Conservation (phyloP, 2,329 filamentous ascomycete genomes). For the Alternaria triticina region DNA sequence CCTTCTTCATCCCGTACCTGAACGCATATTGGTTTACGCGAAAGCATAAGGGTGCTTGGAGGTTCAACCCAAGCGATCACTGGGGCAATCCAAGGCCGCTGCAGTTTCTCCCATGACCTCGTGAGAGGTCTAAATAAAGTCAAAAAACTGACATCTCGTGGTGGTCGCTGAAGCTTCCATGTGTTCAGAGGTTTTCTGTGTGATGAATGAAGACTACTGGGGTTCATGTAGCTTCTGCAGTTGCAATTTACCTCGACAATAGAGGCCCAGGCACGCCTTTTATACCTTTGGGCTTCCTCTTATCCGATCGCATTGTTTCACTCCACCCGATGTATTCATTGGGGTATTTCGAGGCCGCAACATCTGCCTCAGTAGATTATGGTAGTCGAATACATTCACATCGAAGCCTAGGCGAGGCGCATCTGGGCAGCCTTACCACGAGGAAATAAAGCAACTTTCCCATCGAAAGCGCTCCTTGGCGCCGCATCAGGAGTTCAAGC, state of each 20-base stretch:
- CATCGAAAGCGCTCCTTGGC: not conserved
- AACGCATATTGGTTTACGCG: constrained; percentile 43
- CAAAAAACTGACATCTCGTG: not conserved
- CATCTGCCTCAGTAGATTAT: constrained; percentile 1
- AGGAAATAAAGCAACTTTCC: not conserved
- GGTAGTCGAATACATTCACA: not conserved
- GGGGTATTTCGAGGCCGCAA: constrained; percentile 34
- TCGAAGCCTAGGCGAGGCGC: not conserved
- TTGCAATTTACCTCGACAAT: not conserved
- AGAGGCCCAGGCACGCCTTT: not conserved
- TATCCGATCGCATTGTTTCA: not conserved
- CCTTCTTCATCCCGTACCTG: constrained; percentile 44
- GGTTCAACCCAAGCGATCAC: constrained; percentile 45
- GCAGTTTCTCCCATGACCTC: constrained; percentile 2
- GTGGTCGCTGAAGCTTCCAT: not conserved
- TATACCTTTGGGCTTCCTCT: not conserved
- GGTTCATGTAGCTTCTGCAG: not conserved
- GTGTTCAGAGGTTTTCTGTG: not conserved
- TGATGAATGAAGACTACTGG: not conserved
- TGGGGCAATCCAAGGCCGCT: constrained; percentile 38
- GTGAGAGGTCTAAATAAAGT: not conserved
- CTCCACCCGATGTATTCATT: constrained; percentile 12
- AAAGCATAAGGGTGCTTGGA: constrained; percentile 39
- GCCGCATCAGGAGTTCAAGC: not conserved
- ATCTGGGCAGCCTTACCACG: not conserved